Conservation (phyloP, 2,329 filamentous ascomycete species). For the Arthroderma uncinatum region DNA sequence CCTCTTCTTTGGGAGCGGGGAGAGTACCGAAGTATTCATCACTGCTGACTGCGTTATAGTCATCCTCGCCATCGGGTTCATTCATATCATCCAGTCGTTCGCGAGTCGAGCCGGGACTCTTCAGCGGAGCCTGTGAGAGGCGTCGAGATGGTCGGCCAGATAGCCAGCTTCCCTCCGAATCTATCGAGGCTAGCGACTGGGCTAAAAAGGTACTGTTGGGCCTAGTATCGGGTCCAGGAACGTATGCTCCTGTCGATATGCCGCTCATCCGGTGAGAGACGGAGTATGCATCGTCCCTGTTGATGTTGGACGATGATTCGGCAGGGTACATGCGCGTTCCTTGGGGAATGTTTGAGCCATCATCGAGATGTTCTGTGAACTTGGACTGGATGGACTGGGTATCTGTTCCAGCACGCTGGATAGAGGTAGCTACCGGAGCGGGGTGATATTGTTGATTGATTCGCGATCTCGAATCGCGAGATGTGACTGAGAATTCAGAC, state of each 20-base stretch:
- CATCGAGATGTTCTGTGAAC: slow-evolving; percentile 84
- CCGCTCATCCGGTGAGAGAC: slow-evolving; percentile 8
- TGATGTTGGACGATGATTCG: slow-evolving; percentile 42
- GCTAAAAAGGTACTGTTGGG: slow-evolving; percentile 46
- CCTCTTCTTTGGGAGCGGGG: slow-evolving; percentile 36
- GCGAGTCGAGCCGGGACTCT: slow-evolving; percentile 34
- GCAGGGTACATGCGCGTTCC: slow-evolving; percentile 72
- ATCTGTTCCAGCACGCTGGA: slow-evolving; percentile 34
- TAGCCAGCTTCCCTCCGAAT: slow-evolving; percentile 93
- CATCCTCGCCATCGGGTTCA: slow-evolving; percentile 46
- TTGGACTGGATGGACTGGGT: slow-evolving; percentile 74
- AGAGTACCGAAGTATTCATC: slow-evolving; percentile 62
- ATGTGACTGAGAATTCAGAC: slow-evolving; percentile 85
- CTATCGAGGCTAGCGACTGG: slow-evolving; percentile 83
- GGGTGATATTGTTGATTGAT: slow-evolving; percentile 38
- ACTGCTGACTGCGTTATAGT: slow-evolving; percentile 54
- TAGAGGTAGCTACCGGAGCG: not conserved
- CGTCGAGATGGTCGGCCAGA: slow-evolving; percentile 56
- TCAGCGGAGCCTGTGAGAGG: slow-evolving; percentile 34
- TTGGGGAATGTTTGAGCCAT: slow-evolving; percentile 62
- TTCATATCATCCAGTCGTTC: slow-evolving; percentile 42
- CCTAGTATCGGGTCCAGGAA: slow-evolving; percentile 39
- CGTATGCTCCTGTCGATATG: slow-evolving; percentile 14
- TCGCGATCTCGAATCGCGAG: slow-evolving; percentile 68
- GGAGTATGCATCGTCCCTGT: slow-evolving; percentile 15